Evolutionary conservation across 164 flowering plant genomes (phyloP), one percentile per base, ranked within the genome.

Genomic region (Akebia trifoliata): DNA sequence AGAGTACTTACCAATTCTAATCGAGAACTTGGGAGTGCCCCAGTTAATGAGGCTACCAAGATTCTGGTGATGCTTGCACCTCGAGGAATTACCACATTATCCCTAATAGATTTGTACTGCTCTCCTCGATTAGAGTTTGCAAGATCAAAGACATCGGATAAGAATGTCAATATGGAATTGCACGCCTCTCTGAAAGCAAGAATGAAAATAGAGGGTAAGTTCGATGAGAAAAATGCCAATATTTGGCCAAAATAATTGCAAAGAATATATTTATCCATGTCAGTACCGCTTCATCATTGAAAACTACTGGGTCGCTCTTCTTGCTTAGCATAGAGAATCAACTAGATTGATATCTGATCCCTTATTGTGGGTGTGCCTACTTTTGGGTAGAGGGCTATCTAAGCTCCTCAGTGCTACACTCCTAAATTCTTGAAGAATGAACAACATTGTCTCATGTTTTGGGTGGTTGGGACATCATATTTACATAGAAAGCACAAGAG

Each of bases 1-100:
- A 26, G 30, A 28, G 40, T 45, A 32, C 47, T 38, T 69, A 90
- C 99, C 78, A 81, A 72, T 72, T 90, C 97, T 15, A 90, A 49
- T 56, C 97, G 82, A 47, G 97, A 87, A 56, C 81, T 79, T 18
- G 99, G 96, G 7, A 88, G 91, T 14, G 99, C 99, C 71, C 99
- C 99, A 8, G 96, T 78, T 53, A 88, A 66, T n/a, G 85, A 81
- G 58, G 97, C 97, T 54, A 94, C 68, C 65, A 94, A 73, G 57
- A 94, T 75, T 77, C 99, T 78, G 51, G 89, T 75, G 53, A 94
- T 74, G 56, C 44, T 78, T 25, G 84, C 44, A 35, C 99, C 99
- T 56, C 99, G 85, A 37, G 99, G 97, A 64, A 90, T 66, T 29
- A 94, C 62, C 8, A 94, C 82, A 63, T 55, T 66, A 49, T 90